Evolutionary conservation across 257 asterid species (phyloP), one percentile per base, ranked within the genome.

Genomic region (Ajuga chamaepitys): DNA sequence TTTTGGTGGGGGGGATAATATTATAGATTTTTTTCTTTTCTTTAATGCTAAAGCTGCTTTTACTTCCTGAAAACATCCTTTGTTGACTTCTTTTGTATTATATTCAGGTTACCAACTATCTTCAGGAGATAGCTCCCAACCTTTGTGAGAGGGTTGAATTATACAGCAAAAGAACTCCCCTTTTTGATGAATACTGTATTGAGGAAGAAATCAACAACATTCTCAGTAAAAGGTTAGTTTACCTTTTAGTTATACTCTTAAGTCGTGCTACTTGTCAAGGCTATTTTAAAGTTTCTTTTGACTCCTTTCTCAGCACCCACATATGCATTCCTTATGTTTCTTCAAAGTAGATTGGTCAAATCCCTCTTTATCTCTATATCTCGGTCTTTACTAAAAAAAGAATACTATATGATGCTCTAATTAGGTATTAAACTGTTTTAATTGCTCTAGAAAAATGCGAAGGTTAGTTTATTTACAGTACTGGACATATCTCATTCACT

Each of bases 51-150:
- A 25, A 58, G 21, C 56, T 68, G 41, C 35, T 32, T 62, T 26
- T 32, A 13, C 60, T 64, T 78, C 62, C 73, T 52, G 40, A 68
- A 50, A 55, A 24, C 69, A 32, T n/a, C n/a, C n/a, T n/a, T n/a
- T 37, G 47, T 67, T 81, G 67, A 76, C 80, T 67, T 60, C 58
- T 74, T 46, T 68, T 53, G 34, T 65, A 48, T 57, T 71, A 30
- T 66, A 50, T 66, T 45, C 88, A 93, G 99, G 96, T 89, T 80
- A 88, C 96, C 76, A 93, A 86, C 85, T 94, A 94, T 88, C 97
- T 94, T 64, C 95, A 88, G 78, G 96, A 85, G 57, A 84, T 90
- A 64, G 99, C 96, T 68, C 97, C 96, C 13, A 60, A 86, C 74
- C 99, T 94, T 55, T 90, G 96, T 83, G 92, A 84, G 64, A 76